Percentiles rank a stretch among this genome's conserved stretches.
These are phyloP conservation scores for Syzygium malaccense DNA, from an alignment of 441 rosid genomes.

Conservation along the genomic window DNA sequence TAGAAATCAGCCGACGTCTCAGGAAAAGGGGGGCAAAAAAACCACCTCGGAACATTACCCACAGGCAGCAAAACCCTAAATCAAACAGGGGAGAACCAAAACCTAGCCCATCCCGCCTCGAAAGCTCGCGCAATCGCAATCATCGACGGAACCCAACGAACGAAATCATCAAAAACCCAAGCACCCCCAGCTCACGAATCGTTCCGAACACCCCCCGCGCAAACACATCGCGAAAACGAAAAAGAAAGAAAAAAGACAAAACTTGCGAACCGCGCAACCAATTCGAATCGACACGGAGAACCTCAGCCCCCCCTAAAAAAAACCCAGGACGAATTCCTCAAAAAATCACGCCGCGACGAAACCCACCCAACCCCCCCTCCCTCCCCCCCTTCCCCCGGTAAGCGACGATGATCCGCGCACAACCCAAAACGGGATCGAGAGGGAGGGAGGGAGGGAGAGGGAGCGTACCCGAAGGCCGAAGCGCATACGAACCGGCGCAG, in stretches of 20 bases:
- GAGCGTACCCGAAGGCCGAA: conserved; percentile 49
- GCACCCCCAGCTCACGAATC: neutral
- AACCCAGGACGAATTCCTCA: neutral
- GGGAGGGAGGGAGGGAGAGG: neutral
- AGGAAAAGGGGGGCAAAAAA: too few species aligned
- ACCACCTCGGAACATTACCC: neutral
- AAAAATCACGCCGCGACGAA: neutral
- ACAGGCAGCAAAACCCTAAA: too few species aligned
- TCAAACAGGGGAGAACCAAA: neutral
- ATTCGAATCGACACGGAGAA: neutral
- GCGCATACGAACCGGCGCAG: conserved; percentile 80
- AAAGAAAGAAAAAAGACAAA: neutral
- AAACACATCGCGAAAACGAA: too few species aligned
- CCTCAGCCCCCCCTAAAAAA: neutral
- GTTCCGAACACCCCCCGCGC: neutral
- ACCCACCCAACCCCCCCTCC: too few species aligned
- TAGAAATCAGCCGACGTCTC: neutral
- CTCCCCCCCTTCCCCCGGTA: too few species aligned
- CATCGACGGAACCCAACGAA: neutral
- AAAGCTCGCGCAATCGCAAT: neutral
- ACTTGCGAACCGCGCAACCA: neutral
- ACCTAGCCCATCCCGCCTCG: neutral
- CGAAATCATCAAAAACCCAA: neutral
- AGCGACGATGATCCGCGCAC: neutral
- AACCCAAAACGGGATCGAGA: neutral